Evolutionary conservation across 345 rosid species (phyloP), one percentile per base, ranked within the genome.

Genomic region (Pugionium dolabratum): DNA sequence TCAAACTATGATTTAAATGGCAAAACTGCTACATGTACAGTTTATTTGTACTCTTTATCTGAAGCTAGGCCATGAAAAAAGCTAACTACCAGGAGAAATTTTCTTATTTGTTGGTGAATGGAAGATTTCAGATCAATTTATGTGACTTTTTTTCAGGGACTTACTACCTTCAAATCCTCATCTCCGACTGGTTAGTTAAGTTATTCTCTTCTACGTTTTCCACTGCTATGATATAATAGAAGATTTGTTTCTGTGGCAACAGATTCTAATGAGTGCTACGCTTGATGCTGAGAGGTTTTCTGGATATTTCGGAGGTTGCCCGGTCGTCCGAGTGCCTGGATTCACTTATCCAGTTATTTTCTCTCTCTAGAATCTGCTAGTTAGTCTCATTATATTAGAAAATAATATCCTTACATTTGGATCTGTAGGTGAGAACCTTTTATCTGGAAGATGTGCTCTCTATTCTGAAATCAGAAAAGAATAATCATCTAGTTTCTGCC

Each of bases 211-310:
- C 66, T 25, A 36, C 37, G 50, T 53, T 59, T 52, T 60, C 25
- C 51, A 52, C 48, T 60, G 42, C 28, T 30, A 55, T 44, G 67
- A 39, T 46, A 59, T 47, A 42, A 27, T 29, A 5, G 18, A 55
- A 31, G 29, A n/a, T 9, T 4, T 18, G 2, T 26, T 58, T 50
- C 7, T 45, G 37, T 60, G 57, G 55, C 43, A 25, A 54, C 62
- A 90, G 99, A 79, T 94, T 77, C 68, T 94, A 67, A 94, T 94
- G 99, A 94, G 99, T 81, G 99, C 99, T 35, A 94, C 99, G 32
- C 83, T 94, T 31, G 95, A 94, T 76, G 86, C 95, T 54, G 97
- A 82, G 70, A 80, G 92, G 71, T 90, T 94, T 82, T 85, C 97
- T 0, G 83, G 77, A 64, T 94, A 94, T 84, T 94, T 94, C 73